Conservation (phyloP, 164 flowering plant genomes). For the Berberis thunbergii region DNA sequence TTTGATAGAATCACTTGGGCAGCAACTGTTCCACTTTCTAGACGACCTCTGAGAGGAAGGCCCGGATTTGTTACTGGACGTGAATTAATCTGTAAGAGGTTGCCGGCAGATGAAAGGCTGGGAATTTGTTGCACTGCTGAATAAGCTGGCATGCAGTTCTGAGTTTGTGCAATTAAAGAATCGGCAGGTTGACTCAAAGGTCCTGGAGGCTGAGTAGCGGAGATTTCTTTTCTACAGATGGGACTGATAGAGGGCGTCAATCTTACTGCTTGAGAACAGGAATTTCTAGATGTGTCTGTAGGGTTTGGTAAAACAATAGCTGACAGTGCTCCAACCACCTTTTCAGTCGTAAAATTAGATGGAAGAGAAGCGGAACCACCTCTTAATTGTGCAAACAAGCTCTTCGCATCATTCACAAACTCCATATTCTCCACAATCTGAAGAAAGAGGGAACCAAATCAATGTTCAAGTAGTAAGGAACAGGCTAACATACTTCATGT, state of each 20-base stretch:
- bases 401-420: constrained; percentile 58
- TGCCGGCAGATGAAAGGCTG: constrained; percentile 10
- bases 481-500: neutral
- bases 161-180: constrained; percentile 15
- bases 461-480: neutral
- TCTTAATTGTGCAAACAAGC: constrained; percentile 56
- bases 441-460: constrained; percentile 11
- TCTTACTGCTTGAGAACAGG: constrained; percentile 7
- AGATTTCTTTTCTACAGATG: constrained; percentile 18
- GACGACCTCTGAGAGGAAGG: constrained; percentile 12
- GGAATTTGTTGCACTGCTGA: constrained; percentile 18
- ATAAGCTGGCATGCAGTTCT: constrained; percentile 13
- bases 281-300: constrained; percentile 13
- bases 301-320: constrained; percentile 12
- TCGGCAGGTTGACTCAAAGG: constrained; percentile 22
- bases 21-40: constrained; percentile 18
- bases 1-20: constrained; percentile 29
- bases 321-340: constrained; percentile 15
- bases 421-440: constrained; percentile 73
- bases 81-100: constrained; percentile 12
- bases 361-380: constrained; percentile 43
- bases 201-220: constrained; percentile 17
- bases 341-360: constrained; percentile 27
- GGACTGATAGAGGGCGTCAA: constrained; percentile 4
- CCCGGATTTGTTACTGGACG: constrained; percentile 12